Conservation (phyloP, 768 basidiomycete species). For the Mycena kentingensis region DNA sequence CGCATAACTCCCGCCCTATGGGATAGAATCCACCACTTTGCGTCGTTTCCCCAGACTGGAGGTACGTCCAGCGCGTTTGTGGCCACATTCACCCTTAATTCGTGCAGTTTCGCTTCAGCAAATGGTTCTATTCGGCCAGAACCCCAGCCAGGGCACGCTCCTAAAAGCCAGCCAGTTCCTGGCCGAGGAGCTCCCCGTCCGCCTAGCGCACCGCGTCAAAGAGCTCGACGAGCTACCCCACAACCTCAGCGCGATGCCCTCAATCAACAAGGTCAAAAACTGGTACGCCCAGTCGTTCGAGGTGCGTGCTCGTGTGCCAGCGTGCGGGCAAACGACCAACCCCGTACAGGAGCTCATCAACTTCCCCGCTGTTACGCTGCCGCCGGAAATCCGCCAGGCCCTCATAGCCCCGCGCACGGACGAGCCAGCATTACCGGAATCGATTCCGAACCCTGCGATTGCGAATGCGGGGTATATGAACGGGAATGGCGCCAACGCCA, state of each 20-base stretch:
- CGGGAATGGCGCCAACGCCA: constrained; percentile 36
- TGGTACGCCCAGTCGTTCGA: constrained; percentile 99
- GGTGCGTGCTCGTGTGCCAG: constrained; percentile 50
- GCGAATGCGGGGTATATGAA: constrained; percentile 22
- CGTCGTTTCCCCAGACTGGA: constrained; percentile 90
- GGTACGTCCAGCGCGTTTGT: constrained; percentile 42
- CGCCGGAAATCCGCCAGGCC: constrained; percentile 67
- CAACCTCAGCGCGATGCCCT: constrained; percentile 86
- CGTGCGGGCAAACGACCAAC: constrained; percentile 7
- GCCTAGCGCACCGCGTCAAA: constrained; percentile 93
- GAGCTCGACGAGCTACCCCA: constrained; percentile 95
- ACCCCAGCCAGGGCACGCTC: constrained; percentile 92
- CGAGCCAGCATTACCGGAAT: constrained; percentile 61
- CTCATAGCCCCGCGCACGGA: constrained; percentile 52
- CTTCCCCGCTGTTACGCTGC: constrained; percentile 78
- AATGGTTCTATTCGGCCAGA: constrained; percentile 97
- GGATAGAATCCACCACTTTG: constrained; percentile 91
- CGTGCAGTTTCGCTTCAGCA: constrained; percentile 86
- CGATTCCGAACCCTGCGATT: constrained; percentile 78
- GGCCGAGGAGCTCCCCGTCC: constrained; percentile 90
- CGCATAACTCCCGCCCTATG: constrained; percentile 78
- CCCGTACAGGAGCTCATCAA: constrained; percentile 77
- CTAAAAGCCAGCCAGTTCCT: constrained; percentile 92
- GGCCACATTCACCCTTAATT: not conserved
- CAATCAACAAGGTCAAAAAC: constrained; percentile 91